These are phyloP conservation scores for Colletotrichum eleusines DNA, from an alignment of 2,329 filamentous ascomycete genomes.

Conservation along the genomic window DNA sequence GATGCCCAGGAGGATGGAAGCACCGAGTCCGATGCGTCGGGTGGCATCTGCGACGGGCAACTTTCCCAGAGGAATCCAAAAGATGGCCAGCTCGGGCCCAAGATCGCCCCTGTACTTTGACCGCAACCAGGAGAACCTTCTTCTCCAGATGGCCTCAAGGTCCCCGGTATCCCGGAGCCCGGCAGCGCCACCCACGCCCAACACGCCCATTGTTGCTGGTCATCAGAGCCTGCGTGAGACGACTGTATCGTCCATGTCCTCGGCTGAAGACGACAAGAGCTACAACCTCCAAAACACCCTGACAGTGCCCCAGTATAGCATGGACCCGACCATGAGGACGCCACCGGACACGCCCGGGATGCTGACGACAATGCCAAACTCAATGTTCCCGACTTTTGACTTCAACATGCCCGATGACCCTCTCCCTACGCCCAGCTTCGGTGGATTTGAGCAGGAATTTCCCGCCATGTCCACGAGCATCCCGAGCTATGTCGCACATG, in stretches of 20 bases:
- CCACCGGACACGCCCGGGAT: conserved; percentile 66
- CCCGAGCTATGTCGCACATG: conserved; percentile 59
- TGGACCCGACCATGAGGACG: conserved; percentile 62
- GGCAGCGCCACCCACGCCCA: conserved; percentile 63
- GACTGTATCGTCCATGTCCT: conserved; percentile 53
- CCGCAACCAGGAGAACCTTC: conserved; percentile 59
- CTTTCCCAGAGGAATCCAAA: conserved; percentile 57
- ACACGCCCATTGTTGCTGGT: conserved; percentile 59
- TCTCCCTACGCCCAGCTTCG: conserved; percentile 61
- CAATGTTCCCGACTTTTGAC: conserved; percentile 55
- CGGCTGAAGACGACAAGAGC: conserved; percentile 53
- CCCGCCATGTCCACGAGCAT: conserved; percentile 52
- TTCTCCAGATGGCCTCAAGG: conserved; percentile 54
- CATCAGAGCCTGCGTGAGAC: conserved; percentile 56
- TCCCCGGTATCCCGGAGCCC: conserved; percentile 58
- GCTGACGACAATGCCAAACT: conserved; percentile 55
- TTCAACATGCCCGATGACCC: conserved; percentile 60
- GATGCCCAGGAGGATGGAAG: conserved; percentile 58
- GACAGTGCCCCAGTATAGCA: conserved; percentile 46
- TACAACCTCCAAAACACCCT: conserved; percentile 42
- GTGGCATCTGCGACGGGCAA: conserved; percentile 64
- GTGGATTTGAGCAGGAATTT: conserved; percentile 59
- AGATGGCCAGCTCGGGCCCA: conserved; percentile 51
- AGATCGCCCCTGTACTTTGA: conserved; percentile 60
- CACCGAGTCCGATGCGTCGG: conserved; percentile 63